These are phyloP conservation scores for Myxozyma melibiosi DNA, from an alignment of 805 yeast species.

Conservation along the genomic window DNA sequence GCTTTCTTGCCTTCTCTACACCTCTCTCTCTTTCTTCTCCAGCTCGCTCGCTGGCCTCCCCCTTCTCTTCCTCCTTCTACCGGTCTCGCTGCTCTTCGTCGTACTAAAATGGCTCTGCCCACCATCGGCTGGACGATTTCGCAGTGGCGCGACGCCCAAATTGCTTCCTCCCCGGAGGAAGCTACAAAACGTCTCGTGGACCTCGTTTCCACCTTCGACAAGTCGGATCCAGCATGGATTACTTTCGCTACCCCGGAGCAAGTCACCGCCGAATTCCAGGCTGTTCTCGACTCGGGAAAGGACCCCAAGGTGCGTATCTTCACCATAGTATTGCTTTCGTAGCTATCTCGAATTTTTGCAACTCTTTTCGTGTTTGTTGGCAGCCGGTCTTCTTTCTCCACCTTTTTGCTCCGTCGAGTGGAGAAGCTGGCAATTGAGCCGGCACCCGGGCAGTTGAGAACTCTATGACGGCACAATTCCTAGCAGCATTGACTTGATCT, in stretches of 20 bases:
- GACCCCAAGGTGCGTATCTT: conserved; percentile 46
- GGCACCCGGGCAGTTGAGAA: no score
- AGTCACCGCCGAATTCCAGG: conserved; percentile 74
- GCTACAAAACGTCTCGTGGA: conserved; percentile 55
- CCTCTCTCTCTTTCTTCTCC: background rate
- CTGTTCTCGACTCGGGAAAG: conserved; percentile 56
- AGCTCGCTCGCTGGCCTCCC: background rate
- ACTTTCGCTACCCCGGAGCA: conserved; percentile 67
- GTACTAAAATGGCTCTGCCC: conserved; percentile 24
- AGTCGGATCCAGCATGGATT: conserved; percentile 87
- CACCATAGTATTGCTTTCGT: no score
- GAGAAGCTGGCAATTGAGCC: no score
- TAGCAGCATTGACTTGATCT: no score
- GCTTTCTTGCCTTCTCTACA: background rate
- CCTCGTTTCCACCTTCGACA: conserved; percentile 42
- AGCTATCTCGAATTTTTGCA: no score
- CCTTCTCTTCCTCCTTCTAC: background rate
- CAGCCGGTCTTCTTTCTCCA: background rate
- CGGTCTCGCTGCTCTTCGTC: conserved; percentile 1
- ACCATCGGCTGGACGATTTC: conserved; percentile 75
- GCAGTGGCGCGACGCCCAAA: conserved; percentile 77
- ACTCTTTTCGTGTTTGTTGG: background rate
- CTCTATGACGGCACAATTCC: no score
- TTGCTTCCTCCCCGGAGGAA: conserved; percentile 58
- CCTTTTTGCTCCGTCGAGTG: background rate